phyloP scores from a whole-genome alignment of 2,329 filamentous ascomycete genomes.

The Hortaea sp. region DNA sequence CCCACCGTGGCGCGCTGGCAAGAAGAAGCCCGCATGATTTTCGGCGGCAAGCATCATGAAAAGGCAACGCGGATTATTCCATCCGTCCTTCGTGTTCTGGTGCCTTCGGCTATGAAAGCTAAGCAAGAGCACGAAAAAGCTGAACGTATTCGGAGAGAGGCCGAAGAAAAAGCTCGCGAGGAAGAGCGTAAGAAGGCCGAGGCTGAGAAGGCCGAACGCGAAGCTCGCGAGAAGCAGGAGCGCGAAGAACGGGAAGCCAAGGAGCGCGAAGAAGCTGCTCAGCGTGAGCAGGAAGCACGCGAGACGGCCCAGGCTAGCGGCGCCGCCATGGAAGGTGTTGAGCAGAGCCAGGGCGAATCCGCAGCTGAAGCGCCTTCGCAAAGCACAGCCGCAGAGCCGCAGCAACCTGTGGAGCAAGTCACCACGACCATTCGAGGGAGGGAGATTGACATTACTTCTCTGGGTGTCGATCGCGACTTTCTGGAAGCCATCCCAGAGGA shows the following conservation, averaged over 20 bases:
- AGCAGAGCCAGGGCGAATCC: constrained; percentile 35
- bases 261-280: constrained; percentile 22
- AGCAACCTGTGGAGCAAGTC: constrained; percentile 45
- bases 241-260: constrained; percentile 38
- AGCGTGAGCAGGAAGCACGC: constrained; percentile 9
- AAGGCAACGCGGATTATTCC: constrained; percentile 59
- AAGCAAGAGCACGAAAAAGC: constrained; percentile 61
- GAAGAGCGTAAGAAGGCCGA: constrained; percentile 55
- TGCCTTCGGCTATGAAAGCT: constrained; percentile 74
- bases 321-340: constrained; percentile 63
- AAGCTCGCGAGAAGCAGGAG: constrained; percentile 41
- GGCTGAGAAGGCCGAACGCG: constrained; percentile 48
- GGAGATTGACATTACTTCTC: constrained; percentile 82
- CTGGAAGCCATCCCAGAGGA: constrained; percentile 96
- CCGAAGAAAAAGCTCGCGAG: constrained; percentile 51
- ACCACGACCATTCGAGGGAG: constrained; percentile 77
- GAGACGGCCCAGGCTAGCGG: constrained; percentile 26
- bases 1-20: constrained; percentile 71
- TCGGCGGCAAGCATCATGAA: constrained; percentile 58
- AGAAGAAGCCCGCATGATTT: constrained; percentile 82
- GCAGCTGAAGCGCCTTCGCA: constrained; percentile 32
- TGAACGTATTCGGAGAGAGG: constrained; percentile 55
- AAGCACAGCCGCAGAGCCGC: constrained; percentile 29
- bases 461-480: constrained; percentile 91
- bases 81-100: constrained; percentile 60